These are phyloP conservation scores for Solanum pimpinellifolium DNA, from an alignment of 257 asterid genomes.

Conservation along the genomic window DNA sequence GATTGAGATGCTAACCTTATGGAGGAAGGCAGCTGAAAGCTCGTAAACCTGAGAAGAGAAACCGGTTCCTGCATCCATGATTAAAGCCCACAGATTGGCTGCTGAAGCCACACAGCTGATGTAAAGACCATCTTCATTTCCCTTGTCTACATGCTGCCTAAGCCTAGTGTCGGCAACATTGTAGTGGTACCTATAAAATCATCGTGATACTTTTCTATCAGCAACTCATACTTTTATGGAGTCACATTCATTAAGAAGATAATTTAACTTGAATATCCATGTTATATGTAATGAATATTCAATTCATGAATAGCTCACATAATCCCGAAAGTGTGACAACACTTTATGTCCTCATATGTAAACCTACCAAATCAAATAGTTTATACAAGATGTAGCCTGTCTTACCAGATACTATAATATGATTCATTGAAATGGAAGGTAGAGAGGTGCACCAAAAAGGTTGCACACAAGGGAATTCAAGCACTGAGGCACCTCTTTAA, in stretches of 20 bases:
- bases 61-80: slow-evolving; percentile 98
- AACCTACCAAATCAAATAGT: neutral
- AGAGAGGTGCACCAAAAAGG: neutral
- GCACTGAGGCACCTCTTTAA: neutral
- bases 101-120: slow-evolving; percentile 95
- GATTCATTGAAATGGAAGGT: neutral
- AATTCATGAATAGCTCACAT: neutral
- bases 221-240: neutral
- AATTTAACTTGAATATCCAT: neutral
- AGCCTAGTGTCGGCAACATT: slow-evolving; percentile 80
- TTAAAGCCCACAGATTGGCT: slow-evolving; percentile 90
- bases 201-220: neutral
- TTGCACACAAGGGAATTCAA: neutral
- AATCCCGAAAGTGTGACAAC: neutral
- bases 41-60: slow-evolving; percentile 83
- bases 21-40: slow-evolving; percentile 84
- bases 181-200: slow-evolving; percentile 55
- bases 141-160: slow-evolving; percentile 79
- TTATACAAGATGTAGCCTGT: neutral
- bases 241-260: neutral
- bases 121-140: slow-evolving; percentile 85
- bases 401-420: neutral
- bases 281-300: neutral
- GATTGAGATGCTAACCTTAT: slow-evolving; percentile 43
- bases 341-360: neutral